Base-by-base conservation (phyloP, 768 basidiomycete genomes). In the Myochromella boudieri region DNA sequence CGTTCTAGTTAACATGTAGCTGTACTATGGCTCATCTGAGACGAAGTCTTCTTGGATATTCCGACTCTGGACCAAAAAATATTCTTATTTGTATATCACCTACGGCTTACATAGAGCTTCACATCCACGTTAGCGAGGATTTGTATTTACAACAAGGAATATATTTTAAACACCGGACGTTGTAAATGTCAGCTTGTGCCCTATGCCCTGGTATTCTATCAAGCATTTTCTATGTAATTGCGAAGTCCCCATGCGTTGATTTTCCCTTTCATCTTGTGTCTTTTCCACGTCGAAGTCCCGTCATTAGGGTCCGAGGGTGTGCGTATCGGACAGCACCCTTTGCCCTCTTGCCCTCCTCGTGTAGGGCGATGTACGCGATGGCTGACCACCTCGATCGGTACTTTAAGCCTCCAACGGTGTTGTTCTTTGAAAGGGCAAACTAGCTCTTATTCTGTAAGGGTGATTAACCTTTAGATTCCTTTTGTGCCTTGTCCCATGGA, bases 41-140 rank as follows among this genome's bases (percentile, higher is more conserved):
- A 44, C 39, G 39, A 42, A 44, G 46, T 28, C 29, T 52, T 50
- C 26, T 51, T 53, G 44, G 43, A 52, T 45, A 48, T 33, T 47
- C 28, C 42, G 38, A 43, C 47, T 49, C 44, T 43, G 37, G 38
- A 44, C 46, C 52, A 54, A 39, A 38, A 51, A 51, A 47, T 58
- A 58, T 58, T 53, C 51, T 58, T 55, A 55, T n/a, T 58, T 58
- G 51, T 55, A 58, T 41, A 49, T 36, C 53, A 54, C 52, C 51
- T 48, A 36, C 26, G 33, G n/a, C n/a, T n/a, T n/a, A 51, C 46
- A 51, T 39, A 34, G 10, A 15, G 17, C 21, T 49, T 42, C 39
- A 39, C 37, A 22, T 39, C 18, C 31, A n/a, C 22, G 31, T 39
- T 37, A 42, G 39, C 40, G n/a, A n/a, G 45, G 52, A 44, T 25